Base-by-base conservation (phyloP, 2,329 filamentous ascomycete genomes). In the Colletotrichum gigasporum region DNA sequence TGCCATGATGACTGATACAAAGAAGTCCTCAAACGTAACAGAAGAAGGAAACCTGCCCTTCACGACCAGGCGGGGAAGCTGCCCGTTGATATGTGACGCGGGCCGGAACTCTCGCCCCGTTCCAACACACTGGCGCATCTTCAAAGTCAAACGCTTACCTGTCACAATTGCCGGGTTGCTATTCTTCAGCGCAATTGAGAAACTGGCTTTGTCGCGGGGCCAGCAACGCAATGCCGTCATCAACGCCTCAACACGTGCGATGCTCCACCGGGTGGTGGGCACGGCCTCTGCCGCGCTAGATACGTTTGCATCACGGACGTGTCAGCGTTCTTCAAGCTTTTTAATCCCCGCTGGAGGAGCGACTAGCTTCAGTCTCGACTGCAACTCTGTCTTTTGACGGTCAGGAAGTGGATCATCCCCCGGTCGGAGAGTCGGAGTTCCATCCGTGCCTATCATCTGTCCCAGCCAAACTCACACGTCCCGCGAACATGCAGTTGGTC, bases 201-300 rank as follows among this genome's bases (percentile, higher is more conserved):
- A 5, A 1, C 4, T 22, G 12, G 18, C 7, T 16, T 30, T 6
- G 3, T 18, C 3, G 28, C 5, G 12, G 6, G 20, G 14, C 52
- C 52, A 56, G 8, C 7, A 24, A 20, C 14, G 18, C n/a, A 20
- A 14, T 47, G 52, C 52, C 52, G 52, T 45, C 52, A 45, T 56
- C 20, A n/a, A 47, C 12, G 35, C 52, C 45, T 45, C 52, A 47
- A 56, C 16, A 52, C 48, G 32, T 3, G 30, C 16, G 12, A 1
- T 11, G 20, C 52, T 26, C 28, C 52, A 39, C 35, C 5, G 7
- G 18, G 10, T 28, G 28, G 39, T 10, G 52, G 14, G 28, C 20
- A 34, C 11, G 39, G 52, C 20, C 28, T 32, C 39, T 8, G n/a
- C 14, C 14, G 39, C 51, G 37, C 52, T 47, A 45, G 14, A 14